A percentile compares a stretch with the other conserved stretches of the same genome.
These are phyloP conservation scores for Noccaea bulbosa DNA, from an alignment of 345 rosid species.

Conservation along the genomic window DNA sequence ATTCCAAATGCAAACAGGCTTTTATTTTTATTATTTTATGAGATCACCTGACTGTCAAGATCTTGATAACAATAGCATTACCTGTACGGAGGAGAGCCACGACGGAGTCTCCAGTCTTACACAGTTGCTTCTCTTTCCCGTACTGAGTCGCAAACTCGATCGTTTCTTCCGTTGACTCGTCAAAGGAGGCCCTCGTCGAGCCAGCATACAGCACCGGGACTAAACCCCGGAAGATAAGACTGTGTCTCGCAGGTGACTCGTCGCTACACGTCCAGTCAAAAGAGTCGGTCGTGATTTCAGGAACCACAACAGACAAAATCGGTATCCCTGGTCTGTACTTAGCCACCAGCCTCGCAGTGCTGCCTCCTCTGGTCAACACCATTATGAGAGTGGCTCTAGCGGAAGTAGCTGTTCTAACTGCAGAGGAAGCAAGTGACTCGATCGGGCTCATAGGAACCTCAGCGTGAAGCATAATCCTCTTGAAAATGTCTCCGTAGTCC, in stretches of 20 bases:
- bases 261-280: slow-evolving; percentile 96
- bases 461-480: slow-evolving; percentile 76
- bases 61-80: slow-evolving; percentile 91
- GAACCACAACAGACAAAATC: slow-evolving; percentile 84
- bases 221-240: slow-evolving; percentile 86
- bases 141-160: slow-evolving; percentile 72
- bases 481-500: slow-evolving; percentile 80
- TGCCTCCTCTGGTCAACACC: slow-evolving; percentile 95
- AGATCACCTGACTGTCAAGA: slow-evolving; percentile 64
- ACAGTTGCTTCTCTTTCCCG: slow-evolving; percentile 69
- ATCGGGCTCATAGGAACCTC: slow-evolving; percentile 96
- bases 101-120: slow-evolving; percentile 81
- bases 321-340: slow-evolving; percentile 96
- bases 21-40: no score
- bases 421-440: slow-evolving; percentile 92
- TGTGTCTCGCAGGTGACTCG: slow-evolving; percentile 91
- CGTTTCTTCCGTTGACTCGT: slow-evolving; percentile 92
- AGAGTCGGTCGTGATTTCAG: slow-evolving; percentile 78
- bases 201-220: slow-evolving; percentile 84
- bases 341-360: slow-evolving; percentile 92
- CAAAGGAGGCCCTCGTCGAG: slow-evolving; percentile 85
- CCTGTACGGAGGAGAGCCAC: slow-evolving; percentile 92
- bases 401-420: slow-evolving; percentile 89
- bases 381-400: slow-evolving; percentile 79
- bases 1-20: background rate